Conservation (phyloP, 805 yeast species). For the Pichia cabralensis region DNA sequence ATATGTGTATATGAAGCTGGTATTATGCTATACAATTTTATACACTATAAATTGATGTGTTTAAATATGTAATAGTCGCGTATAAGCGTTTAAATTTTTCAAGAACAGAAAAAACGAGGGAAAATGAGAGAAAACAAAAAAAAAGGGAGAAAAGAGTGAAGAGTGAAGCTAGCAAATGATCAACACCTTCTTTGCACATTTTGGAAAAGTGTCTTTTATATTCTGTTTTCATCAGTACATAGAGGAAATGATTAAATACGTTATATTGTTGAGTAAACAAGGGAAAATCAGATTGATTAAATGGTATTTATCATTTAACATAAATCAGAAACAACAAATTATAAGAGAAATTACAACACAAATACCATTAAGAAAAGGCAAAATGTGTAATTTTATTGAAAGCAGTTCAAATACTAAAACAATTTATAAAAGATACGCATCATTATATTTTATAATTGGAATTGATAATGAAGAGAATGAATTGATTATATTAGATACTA, state of each 20-base stretch:
- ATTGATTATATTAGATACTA: constrained; percentile 69
- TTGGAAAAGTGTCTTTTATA: no score
- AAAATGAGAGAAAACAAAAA: no score
- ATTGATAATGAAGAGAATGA: constrained; percentile 81
- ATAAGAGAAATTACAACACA: constrained; percentile 80
- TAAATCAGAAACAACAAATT: constrained; percentile 76
- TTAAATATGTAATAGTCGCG: no score
- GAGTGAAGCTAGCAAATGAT: no score
- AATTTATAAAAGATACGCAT: constrained; percentile 87
- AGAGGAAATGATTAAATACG: constrained; percentile 50
- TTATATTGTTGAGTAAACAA: constrained; percentile 80
- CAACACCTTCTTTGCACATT: no score
- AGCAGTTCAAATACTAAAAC: constrained; percentile 77
- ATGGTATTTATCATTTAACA: constrained; percentile 83
- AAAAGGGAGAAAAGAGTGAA: no score
- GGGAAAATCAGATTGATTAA: constrained; percentile 90
- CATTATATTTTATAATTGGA: constrained; percentile 82
- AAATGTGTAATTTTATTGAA: constrained; percentile 92
- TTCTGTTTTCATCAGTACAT: no score
- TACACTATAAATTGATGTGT: no score
- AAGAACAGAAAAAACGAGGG: no score
- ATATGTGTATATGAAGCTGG: no score
- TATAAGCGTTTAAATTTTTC: no score
- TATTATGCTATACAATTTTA: no score
- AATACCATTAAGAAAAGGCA: constrained; percentile 75